These are phyloP conservation scores for Ogataea angusta DNA, from an alignment of 805 yeast species.

Conservation along the genomic window DNA sequence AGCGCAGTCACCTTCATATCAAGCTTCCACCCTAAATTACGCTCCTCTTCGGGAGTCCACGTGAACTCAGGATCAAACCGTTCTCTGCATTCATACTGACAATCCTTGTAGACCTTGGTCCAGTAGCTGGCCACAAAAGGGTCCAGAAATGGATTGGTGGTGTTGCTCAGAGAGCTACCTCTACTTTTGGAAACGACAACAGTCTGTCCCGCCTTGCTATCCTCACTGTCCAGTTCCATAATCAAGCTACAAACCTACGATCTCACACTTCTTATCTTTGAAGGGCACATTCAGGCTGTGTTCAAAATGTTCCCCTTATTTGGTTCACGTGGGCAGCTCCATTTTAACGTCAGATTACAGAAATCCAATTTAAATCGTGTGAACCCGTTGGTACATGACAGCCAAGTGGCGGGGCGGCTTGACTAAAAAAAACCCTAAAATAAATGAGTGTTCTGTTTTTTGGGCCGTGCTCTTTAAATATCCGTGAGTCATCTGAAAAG, in stretches of 20 bases:
- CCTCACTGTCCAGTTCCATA: background rate
- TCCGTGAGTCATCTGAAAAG: conserved; percentile 1
- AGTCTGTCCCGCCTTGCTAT: background rate
- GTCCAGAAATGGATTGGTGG: conserved; percentile 26
- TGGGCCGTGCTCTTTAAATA: conserved; percentile 5
- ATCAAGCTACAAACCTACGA: background rate
- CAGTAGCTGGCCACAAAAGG: conserved; percentile 34
- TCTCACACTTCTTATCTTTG: background rate
- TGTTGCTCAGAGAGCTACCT: conserved; percentile 1
- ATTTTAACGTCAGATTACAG: conserved; percentile 1
- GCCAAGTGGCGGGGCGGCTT: conserved; percentile 1
- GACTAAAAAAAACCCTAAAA: background rate
- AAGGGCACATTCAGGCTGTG: background rate
- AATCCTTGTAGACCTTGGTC: conserved; percentile 30
- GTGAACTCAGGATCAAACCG: conserved; percentile 36
- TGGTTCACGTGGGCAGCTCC: background rate
- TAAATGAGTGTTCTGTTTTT: conserved; percentile 6
- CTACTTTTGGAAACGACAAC: background rate
- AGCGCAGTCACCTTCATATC: conserved; percentile 41
- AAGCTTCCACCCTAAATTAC: conserved; percentile 27
- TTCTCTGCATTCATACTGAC: conserved; percentile 35
- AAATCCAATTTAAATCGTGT: background rate
- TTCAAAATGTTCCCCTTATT: background rate
- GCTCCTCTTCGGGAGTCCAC: conserved; percentile 35
- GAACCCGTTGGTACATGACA: background rate